phyloP scores from a whole-genome alignment of 768 basidiomycete species.

The Sistotremastrum suecicum region DNA sequence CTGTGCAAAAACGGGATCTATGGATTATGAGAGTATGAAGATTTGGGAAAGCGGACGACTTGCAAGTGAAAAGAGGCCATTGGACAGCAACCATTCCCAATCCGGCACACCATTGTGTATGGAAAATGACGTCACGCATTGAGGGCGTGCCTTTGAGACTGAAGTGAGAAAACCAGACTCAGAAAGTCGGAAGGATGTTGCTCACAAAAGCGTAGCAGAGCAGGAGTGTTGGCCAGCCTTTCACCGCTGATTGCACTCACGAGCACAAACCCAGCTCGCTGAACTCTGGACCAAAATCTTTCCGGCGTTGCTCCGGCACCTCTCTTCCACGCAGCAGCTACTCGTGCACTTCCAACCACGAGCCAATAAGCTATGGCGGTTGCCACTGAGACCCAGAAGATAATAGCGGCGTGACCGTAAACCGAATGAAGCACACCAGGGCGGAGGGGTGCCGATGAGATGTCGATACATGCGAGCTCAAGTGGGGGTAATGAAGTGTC shows the following conservation, averaged over 20 bases:
- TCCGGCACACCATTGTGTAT: conserved; percentile 84
- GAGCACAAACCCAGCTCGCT: conserved; percentile 77
- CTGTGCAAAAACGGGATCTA: conserved; percentile 83
- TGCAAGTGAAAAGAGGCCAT: conserved; percentile 89
- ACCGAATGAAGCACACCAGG: conserved; percentile 38
- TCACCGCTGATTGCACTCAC: conserved; percentile 92
- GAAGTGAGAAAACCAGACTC: conserved; percentile 6
- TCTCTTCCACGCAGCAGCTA: conserved; percentile 75
- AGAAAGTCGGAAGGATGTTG: conserved; percentile 2
- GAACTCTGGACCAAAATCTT: conserved; percentile 55
- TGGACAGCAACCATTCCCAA: conserved; percentile 88
- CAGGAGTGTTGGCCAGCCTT: conserved; percentile 69
- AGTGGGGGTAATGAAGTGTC: conserved; percentile 57
- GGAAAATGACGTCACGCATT: conserved; percentile 81
- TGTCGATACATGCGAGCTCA: conserved; percentile 72
- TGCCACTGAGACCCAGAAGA: conserved; percentile 62
- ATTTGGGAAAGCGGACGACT: conserved; percentile 17
- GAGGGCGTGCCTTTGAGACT: conserved; percentile 67
- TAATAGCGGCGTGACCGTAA: conserved; percentile 51
- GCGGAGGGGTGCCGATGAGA: conserved; percentile 62
- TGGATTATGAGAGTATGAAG: background rate
- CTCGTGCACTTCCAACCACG: conserved; percentile 64
- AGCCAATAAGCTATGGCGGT: conserved; percentile 73
- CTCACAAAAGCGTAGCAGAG: conserved; percentile 81
- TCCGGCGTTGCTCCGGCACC: conserved; percentile 44